Evolutionary conservation across 2,329 filamentous ascomycete genomes (phyloP).

Genomic region (Colletotrichum shisoi): DNA sequence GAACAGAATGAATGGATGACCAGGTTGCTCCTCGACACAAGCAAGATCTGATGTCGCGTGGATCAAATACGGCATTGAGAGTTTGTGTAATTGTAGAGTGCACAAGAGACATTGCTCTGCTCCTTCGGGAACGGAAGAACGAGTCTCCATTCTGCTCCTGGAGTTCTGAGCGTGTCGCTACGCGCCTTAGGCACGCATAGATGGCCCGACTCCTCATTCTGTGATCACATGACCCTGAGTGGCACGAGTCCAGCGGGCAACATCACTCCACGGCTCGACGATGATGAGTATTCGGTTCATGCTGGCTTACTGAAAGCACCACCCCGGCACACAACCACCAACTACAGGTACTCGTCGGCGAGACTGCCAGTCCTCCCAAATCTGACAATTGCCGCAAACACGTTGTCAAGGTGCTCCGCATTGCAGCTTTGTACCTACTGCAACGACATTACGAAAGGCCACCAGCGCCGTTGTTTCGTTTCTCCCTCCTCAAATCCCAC

Average conservation of each 20-base stretch:
- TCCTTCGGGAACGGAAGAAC: neutral
- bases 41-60: slow-evolving; percentile 3
- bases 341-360: neutral
- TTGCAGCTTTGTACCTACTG: no score
- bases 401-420: neutral
- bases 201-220: slow-evolving; percentile 12
- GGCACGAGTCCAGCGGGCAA: slow-evolving; percentile 26
- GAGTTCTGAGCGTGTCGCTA: neutral
- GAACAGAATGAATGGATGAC: neutral
- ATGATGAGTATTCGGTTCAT: slow-evolving; percentile 16
- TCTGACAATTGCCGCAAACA: neutral
- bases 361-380: neutral
- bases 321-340: neutral
- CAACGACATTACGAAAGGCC: slow-evolving; percentile 1
- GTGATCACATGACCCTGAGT: slow-evolving; percentile 29
- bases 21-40: neutral
- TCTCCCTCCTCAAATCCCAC: neutral
- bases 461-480: neutral
- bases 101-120: neutral
- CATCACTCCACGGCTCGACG: slow-evolving; percentile 19
- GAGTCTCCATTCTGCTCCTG: neutral
- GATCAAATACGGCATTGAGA: neutral
- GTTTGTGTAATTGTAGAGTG: neutral
- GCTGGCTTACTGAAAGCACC: neutral
- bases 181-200: no score